Conservation (phyloP, 2,329 filamentous ascomycete species). For the Diaporthe vexans region DNA sequence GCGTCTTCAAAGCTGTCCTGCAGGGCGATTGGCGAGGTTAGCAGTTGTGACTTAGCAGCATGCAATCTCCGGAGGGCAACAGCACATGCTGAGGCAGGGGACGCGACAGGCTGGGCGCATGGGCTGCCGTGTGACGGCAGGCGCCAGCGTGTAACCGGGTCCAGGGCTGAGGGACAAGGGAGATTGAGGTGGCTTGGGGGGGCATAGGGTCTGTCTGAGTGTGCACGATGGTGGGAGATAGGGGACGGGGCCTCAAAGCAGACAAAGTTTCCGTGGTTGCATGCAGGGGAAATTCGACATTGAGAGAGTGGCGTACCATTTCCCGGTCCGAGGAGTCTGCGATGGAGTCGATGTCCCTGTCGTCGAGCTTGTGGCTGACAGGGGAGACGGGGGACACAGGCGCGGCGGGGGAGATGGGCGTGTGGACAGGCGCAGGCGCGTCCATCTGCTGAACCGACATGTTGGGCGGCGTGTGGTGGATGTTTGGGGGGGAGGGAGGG, state of each 20-base stretch:
- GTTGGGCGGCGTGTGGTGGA: conserved; percentile 12
- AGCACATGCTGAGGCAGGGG: conserved; percentile 2
- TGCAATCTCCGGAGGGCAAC: conserved; percentile 24
- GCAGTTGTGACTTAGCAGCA: conserved; percentile 37
- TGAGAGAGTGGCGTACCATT: conserved; percentile 50
- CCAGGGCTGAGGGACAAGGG: conserved; percentile 17
- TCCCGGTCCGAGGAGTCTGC: conserved; percentile 56
- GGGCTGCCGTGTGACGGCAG: conserved; percentile 36
- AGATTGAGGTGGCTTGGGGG: conserved; percentile 31
- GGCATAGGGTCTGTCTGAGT: not conserved
- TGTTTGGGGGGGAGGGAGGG: not conserved
- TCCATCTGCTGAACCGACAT: conserved; percentile 52
- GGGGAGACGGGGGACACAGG: conserved; percentile 37
- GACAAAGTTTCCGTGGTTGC: conserved; percentile 31
- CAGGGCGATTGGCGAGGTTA: conserved; percentile 27
- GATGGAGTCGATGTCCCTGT: conserved; percentile 43
- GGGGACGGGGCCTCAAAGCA: conserved; percentile 11
- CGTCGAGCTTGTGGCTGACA: conserved; percentile 43
- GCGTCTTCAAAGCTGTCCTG: conserved; percentile 90
- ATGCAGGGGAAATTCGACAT: conserved; percentile 37
- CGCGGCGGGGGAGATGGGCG: conserved; percentile 42
- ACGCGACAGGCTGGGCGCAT: conserved; percentile 20
- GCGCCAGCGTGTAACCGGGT: conserved; percentile 38
- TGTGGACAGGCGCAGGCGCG: conserved; percentile 44
- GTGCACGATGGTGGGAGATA: not conserved